Evolutionary conservation across 345 rosid genomes (phyloP), one percentile per base, ranked within the genome.

Genomic region (Pelargonium nanum): DNA sequence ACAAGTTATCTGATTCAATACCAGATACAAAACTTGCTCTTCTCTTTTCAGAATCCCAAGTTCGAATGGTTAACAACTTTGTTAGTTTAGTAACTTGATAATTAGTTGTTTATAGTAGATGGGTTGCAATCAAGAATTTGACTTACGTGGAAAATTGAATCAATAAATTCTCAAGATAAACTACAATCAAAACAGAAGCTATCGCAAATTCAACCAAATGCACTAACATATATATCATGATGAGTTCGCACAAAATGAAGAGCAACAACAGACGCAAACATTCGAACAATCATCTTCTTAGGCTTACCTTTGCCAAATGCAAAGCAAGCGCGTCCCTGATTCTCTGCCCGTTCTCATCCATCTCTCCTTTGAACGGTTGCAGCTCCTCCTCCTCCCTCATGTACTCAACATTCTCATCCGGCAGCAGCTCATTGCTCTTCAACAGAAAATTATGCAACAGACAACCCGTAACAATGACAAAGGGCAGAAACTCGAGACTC

Each of bases 401-500:
- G 58, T 69, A 24, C 17, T 50, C 80, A 17, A 55, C 62, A 26
- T 63, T 51, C 50, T 73, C 79, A 58, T 71, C 84, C 0, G 63
- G 74, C 57, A 62, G 22, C 5, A 70, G 69, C 68, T 87, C 92
- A 12, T 40, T 40, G 48, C 48, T 12, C 48, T 40, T n/a, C n/a
- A n/a, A n/a, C n/a, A n/a, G n/a, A n/a, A n/a, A n/a, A n/a, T n/a
- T n/a, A 75, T 90, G 88, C 73, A 90, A 58, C 73, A 90, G 70
- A 71, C 94, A 86, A 2, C 78, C 73, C 5, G 83, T 80, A 22
- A 82, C 79, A 24, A 90, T 75, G 7, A 87, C 85, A 44, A 83
- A 78, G 0, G 92, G 90, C 50, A 85, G 64, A 63, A 74, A 83
- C 68, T 85, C 87, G 2, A 77, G 13, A 1, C 75, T 66, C 22